Evolutionary conservation across 2,329 filamentous ascomycete species (phyloP), one percentile per base, ranked within the genome.

Genomic region (Lasiodiplodia theobromae): DNA sequence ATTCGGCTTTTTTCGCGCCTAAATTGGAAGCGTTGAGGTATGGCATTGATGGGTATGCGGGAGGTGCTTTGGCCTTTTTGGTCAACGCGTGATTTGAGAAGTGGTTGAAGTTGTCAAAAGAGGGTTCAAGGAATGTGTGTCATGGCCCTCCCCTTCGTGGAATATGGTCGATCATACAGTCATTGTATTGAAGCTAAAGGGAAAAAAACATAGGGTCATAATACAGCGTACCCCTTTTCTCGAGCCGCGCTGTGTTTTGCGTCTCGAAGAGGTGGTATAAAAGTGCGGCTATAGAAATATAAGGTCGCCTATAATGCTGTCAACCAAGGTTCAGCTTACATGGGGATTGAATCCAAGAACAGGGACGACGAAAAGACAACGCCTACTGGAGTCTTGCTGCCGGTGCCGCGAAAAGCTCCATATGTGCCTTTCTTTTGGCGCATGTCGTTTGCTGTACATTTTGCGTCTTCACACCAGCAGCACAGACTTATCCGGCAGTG

Each of bases 1-100:
- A 91, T 73, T 86, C 83, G 69, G 83, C 86, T 0, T 81, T 83
- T 66, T 91, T 90, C 77, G 85, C 85, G 38, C 88, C 88, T 5
- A 84, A 83, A 0, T 82, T 90, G 28, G 83, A 86, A 74, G 90
- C 88, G 0, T 75, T 91, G 79, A 82, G 70, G 69, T 79, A 78
- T 4, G 88, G 85, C 0, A 77, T 75, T 38, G 84, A 87, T 77
- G 85, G 85, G 1, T 77, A 87, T 73, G 82, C 82, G 63, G 75
- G 85, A 37, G 84, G 81, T 25, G 85, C 85, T 6, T 78, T 88
- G 79, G 85, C 77, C 0, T 84, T 82, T 69, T 73, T 85, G 68
- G 71, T 12, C 2, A 56, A 44, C 21, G 37, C 16, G 23, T 66
- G 34, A 54, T 23, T 18, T 21, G 11, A 14, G 21, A 18, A 2